Evolutionary conservation across 805 yeast genomes (phyloP), one percentile per base, ranked within the genome.

Genomic region (Kuraishia cidri): DNA sequence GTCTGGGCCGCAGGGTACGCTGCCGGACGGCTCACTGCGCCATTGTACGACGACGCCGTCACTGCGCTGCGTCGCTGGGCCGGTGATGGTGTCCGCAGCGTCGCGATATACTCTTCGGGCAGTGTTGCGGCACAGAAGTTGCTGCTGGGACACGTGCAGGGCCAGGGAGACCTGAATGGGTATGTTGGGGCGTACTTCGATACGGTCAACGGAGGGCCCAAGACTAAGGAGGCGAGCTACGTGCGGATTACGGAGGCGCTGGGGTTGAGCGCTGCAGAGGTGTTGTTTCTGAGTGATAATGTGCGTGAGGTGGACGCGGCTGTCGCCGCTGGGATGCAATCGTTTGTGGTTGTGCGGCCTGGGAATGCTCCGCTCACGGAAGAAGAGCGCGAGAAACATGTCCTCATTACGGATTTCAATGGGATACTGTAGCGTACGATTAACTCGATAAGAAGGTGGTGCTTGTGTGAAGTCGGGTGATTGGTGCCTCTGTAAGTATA

Each of bases 71-170:
- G 61, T 31, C 35, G 45, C 3, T 69, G 77, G 72, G 37, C 45
- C 3, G 36, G 39, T 1, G 17, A 37, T 3, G 40, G 45, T 1
- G 42, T 41, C 21, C 34, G 42, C 10, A 57, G 58, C 3, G 58
- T 85, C 0, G 82, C 66, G 48, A 85, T 88, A 13, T 88, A 88
- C 56, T 86, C 96, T 0, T 82, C 94, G 18, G 97, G 97, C 1
- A 79, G 92, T 27, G 75, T 88, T 16, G 71, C 76, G 37, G 97
- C 97, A 1, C 97, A 88, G 46, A 80, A 78, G 45, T 58, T 88
- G 38, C 56, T 88, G 36, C 85, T 88, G 48, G 66, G 65, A 0
- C 70, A 82, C 49, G 88, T 82, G 7, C 58, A 58, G 33, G 35
- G 39, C 6, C 38, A 45, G 14, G 49, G 60, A 16, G 83, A 82